Base-by-base conservation (phyloP, 805 yeast species). In the Candida ficus region DNA sequence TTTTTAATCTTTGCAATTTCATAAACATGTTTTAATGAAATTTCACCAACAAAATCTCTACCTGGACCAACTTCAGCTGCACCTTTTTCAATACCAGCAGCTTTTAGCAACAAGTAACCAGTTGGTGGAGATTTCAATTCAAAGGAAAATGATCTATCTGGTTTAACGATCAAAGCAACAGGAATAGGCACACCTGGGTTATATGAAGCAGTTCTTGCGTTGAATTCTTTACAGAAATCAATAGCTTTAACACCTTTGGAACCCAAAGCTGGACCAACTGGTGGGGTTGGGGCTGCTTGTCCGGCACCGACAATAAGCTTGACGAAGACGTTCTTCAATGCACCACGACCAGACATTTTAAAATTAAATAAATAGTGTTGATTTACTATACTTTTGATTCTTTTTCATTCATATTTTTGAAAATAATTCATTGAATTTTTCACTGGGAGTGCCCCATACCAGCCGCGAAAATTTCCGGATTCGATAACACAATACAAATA, bases 201-300 rank as follows among this genome's bases (percentile, higher is more conserved):
- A 58, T 77, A 83, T 49, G 80, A 80, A 7, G 96, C 95, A 11
- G 98, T 89, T 62, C 96, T 80, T 20, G 99, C 99, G 61, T 93
- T 93, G 71, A 93, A 93, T 61, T 93, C 98, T 64, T 93, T 93
- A 68, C 98, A 91, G 57, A 93, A 93, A 63, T 93, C 99, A 57
- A 93, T 93, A 48, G 98, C 98, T 61, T 93, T 93, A 35, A 93
- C 95, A 71, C 99, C 99, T 63, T 91, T 91, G 44, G 98, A 91
- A 51, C 99, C 99, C 37, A 93, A 71, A 0, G 98, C 99, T 34
- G 99, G 99, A 50, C 99, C 99, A 22, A 93, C 98, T 7, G 99
- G 99, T 22, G 99, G 99, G 3, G 96, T 83, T 31, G 99, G 98
- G 2, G 97, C 93, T 0, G 99, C 99, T 61, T 89, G 86, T 4